These are phyloP conservation scores for Podosphaera leucotricha DNA, from an alignment of 2,329 filamentous ascomycete species.

Conservation along the genomic window DNA sequence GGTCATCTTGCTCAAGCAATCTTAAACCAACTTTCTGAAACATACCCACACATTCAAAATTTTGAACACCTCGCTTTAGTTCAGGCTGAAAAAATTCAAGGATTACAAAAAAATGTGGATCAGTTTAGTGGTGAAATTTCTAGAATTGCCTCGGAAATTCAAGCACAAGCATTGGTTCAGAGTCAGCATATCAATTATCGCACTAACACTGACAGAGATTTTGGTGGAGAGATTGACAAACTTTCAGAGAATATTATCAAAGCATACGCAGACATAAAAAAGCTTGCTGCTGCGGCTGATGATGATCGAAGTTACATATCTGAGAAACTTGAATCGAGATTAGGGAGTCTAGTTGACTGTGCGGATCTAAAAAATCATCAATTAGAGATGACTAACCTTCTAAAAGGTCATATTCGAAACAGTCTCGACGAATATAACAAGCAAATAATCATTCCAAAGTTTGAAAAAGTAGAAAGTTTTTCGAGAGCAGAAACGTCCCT, in stretches of 20 bases:
- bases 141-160: background rate
- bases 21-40: conserved; percentile 1
- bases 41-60: conserved; percentile 1
- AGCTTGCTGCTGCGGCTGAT: background rate
- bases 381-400: background rate
- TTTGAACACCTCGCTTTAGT: background rate
- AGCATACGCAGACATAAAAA: background rate
- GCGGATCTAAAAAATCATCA: background rate
- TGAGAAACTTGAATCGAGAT: background rate
- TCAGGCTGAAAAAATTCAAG: background rate
- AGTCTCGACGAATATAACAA: background rate
- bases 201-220: background rate
- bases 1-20: conserved; percentile 1
- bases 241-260: background rate
- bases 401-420: background rate
- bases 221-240: background rate
- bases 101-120: background rate
- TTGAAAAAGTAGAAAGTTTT: background rate
- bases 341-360: background rate
- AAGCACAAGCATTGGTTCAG: background rate
- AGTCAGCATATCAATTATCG: background rate
- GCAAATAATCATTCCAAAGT: background rate
- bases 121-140: background rate
- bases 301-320: background rate
- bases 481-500: background rate